phyloP scores from a whole-genome alignment of 768 basidiomycete species.

The Termitomyces sp. region DNA sequence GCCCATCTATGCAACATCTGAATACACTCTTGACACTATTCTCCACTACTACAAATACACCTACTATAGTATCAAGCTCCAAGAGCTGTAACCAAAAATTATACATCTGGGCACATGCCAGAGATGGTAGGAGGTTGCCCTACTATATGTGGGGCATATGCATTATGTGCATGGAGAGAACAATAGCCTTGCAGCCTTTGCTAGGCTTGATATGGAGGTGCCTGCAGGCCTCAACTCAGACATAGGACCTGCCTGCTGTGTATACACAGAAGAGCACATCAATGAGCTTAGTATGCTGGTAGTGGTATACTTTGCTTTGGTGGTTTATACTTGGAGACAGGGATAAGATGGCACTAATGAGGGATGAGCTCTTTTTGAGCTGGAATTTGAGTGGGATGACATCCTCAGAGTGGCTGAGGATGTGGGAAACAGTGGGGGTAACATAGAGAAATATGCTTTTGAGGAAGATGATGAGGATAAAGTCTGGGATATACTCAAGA shows the following conservation, averaged over 20 bases:
- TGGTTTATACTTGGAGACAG: conserved; percentile 8
- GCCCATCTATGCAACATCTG: too few species aligned
- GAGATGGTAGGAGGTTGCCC: conserved; percentile 38
- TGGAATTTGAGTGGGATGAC: conserved; percentile 88
- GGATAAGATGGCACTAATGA: background rate
- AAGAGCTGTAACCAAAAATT: conserved; percentile 53
- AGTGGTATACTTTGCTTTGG: background rate
- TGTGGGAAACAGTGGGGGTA: conserved; percentile 71
- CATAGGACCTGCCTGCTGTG: conserved; percentile 56
- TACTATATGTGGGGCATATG: conserved; percentile 60
- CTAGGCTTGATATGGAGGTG: conserved; percentile 87
- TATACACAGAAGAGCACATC: conserved; percentile 83
- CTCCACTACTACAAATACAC: too few species aligned
- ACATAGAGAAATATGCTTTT: conserved; percentile 93
- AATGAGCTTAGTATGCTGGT: conserved; percentile 45
- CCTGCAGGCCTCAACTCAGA: conserved; percentile 92
- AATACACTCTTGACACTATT: too few species aligned
- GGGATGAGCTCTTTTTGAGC: conserved; percentile 65
- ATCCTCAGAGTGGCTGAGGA: conserved; percentile 88
- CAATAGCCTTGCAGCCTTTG: conserved; percentile 91
- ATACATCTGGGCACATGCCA: conserved; percentile 11
- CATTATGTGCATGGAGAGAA: conserved; percentile 76
- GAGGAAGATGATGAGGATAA: conserved; percentile 85
- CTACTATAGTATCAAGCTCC: conserved; percentile 15
- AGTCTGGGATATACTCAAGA: conserved; percentile 64